A percentile compares a stretch with the other conserved stretches of the same genome.
phyloP scores from a whole-genome alignment of 1,284 basidiomycete species.

The Ganoderma lingzhi region DNA sequence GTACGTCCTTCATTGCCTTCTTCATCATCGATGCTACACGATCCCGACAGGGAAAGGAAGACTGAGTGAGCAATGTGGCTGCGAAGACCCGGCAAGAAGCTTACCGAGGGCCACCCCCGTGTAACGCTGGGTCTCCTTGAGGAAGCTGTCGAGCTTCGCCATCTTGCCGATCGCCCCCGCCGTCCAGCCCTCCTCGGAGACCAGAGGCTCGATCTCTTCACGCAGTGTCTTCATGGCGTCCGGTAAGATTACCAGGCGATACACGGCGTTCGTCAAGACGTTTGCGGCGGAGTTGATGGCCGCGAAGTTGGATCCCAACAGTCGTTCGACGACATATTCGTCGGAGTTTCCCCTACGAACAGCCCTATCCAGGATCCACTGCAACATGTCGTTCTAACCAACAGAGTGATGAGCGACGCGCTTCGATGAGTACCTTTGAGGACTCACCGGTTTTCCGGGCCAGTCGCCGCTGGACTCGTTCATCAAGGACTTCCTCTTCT shows the following conservation, averaged over 20 bases:
- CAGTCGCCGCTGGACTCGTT: neutral
- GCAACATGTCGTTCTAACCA: neutral
- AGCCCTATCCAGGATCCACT: neutral
- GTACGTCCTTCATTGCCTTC: conserved; percentile 43
- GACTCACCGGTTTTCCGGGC: neutral
- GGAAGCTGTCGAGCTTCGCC: conserved; percentile 59
- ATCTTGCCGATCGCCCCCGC: conserved; percentile 53
- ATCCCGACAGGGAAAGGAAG: neutral
- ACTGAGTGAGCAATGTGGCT: no score
- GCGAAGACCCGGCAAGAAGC: no score
- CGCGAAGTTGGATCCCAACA: neutral
- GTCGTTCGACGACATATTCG: neutral
- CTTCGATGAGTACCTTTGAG: neutral
- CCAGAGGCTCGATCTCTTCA: conserved; percentile 50
- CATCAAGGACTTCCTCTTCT: neutral
- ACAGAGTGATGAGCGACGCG: neutral
- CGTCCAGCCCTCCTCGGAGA: conserved; percentile 49
- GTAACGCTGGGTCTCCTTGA: conserved; percentile 55
- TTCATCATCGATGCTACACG: conserved; percentile 25
- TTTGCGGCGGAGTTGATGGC: conserved; percentile 24
- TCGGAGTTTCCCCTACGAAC: neutral
- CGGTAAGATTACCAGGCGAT: conserved; percentile 49
- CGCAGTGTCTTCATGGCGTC: conserved; percentile 49
- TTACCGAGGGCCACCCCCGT: conserved; percentile 41
- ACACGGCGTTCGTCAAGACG: conserved; percentile 45